Evolutionary conservation across 441 rosid genomes (phyloP).

Genomic region (Pelargonium cotyledonis): DNA sequence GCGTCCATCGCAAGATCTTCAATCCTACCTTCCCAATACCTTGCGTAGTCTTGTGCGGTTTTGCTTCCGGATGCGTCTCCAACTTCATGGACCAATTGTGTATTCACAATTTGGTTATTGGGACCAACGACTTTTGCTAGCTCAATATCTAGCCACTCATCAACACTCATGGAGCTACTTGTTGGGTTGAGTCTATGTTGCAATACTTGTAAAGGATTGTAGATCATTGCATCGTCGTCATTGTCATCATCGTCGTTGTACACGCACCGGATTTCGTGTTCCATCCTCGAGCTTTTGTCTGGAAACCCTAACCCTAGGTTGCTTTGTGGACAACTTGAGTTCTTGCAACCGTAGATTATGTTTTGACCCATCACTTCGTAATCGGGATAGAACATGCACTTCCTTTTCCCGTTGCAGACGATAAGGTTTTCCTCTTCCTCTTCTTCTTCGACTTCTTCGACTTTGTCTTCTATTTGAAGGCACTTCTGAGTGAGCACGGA

Average conservation of each 20-base stretch:
- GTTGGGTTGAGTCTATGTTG: not conserved
- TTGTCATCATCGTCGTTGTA: conserved; percentile 27
- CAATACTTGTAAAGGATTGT: not conserved
- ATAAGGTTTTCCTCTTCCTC: not conserved
- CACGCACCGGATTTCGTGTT: conserved; percentile 68
- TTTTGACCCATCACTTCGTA: conserved; percentile 32
- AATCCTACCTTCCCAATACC: not conserved
- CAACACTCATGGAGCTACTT: not conserved
- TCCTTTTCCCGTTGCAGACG: conserved; percentile 63
- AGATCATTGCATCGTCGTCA: not conserved
- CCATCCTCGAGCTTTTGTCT: conserved; percentile 68
- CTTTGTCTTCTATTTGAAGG: conserved; percentile 40
- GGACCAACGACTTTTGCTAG: not conserved
- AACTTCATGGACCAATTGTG: no score
- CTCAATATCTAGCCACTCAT: not conserved
- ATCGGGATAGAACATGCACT: conserved; percentile 29
- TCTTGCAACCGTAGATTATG: conserved; percentile 60
- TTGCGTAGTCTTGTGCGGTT: no score
- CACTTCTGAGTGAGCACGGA: conserved; percentile 51
- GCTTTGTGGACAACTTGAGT: conserved; percentile 54
- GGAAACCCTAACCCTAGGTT: conserved; percentile 51
- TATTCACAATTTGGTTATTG: not conserved
- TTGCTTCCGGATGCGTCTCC: no score
- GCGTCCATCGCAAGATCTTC: not conserved
- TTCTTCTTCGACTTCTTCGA: not conserved